These are phyloP conservation scores for Mimosa pudica DNA, from an alignment of 306 rosid genomes.

Conservation along the genomic window DNA sequence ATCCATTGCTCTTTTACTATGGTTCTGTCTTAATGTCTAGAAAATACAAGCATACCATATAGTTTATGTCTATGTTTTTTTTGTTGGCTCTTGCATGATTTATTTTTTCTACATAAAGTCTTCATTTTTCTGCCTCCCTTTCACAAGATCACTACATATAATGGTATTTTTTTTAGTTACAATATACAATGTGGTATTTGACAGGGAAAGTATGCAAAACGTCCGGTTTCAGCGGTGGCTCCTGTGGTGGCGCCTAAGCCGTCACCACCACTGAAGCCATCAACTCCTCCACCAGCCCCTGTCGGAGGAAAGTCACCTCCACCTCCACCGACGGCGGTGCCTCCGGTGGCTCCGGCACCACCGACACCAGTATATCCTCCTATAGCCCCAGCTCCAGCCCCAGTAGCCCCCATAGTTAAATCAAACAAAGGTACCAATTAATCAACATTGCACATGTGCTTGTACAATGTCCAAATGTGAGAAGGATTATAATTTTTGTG, in stretches of 20 bases:
- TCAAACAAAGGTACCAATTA: constrained; percentile 9
- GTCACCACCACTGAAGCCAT: constrained; percentile 14
- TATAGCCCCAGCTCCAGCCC: not conserved
- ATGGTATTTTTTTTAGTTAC: no score
- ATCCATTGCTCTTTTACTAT: not conserved
- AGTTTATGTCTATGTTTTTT: not conserved
- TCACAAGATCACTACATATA: not conserved
- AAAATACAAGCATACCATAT: not conserved
- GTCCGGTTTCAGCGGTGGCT: constrained; percentile 14
- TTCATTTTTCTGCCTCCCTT: not conserved
- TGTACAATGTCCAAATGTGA: not conserved
- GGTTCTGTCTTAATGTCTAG: not conserved
- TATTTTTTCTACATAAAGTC: not conserved
- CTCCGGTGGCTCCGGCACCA: constrained; percentile 16
- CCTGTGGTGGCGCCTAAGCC: constrained; percentile 24
- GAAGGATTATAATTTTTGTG: not conserved
- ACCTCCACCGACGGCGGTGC: constrained; percentile 31
- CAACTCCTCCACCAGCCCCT: constrained; percentile 36
- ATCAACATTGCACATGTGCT: not conserved
- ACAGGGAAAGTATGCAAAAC: not conserved
- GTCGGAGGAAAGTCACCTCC: constrained; percentile 40
- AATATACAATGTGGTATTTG: not conserved
- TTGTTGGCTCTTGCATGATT: not conserved
- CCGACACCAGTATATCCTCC: constrained; percentile 20
- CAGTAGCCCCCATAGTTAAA: constrained; percentile 19